These are phyloP conservation scores for Lactarius evosmus DNA, from an alignment of 768 basidiomycete genomes.

Conservation along the genomic window DNA sequence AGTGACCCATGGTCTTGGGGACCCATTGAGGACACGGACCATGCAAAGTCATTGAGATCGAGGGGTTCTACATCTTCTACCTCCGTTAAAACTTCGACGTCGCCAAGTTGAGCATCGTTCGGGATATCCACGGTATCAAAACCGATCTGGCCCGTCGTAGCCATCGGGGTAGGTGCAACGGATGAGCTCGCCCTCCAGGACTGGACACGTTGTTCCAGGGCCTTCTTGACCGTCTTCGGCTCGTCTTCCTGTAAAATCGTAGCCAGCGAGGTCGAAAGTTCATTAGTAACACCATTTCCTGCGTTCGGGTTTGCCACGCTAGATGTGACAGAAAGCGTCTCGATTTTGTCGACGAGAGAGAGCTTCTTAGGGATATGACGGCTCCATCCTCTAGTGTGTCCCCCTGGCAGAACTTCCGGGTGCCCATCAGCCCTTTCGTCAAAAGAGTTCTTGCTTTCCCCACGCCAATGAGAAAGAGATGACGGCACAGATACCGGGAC, in stretches of 20 bases:
- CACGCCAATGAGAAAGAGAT: slow-evolving; percentile 50
- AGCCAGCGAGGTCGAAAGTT: slow-evolving; percentile 43
- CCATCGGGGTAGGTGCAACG: slow-evolving; percentile 46
- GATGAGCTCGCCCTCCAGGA: slow-evolving; percentile 64
- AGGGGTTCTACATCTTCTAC: slow-evolving; percentile 43
- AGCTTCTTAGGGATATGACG: slow-evolving; percentile 64
- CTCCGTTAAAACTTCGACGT: slow-evolving; percentile 25
- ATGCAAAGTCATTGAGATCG: slow-evolving; percentile 62
- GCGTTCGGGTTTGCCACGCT: slow-evolving; percentile 28
- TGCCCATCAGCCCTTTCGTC: slow-evolving; percentile 43
- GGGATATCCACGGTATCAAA: slow-evolving; percentile 53
- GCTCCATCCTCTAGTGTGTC: slow-evolving; percentile 31
- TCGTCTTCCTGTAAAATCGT: slow-evolving; percentile 64
- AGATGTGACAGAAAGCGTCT: slow-evolving; percentile 39
- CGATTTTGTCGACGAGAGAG: slow-evolving; percentile 65
- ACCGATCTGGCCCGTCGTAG: slow-evolving; percentile 47
- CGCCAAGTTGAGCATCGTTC: slow-evolving; percentile 39
- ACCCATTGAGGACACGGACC: slow-evolving; percentile 69
- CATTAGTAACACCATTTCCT: slow-evolving; percentile 18
- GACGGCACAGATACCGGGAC: slow-evolving; percentile 42
- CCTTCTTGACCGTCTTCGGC: slow-evolving; percentile 48
- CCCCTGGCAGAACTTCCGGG: slow-evolving; percentile 28
- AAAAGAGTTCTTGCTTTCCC: slow-evolving; percentile 49
- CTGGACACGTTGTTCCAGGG: slow-evolving; percentile 55
- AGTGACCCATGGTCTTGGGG: slow-evolving; percentile 46